Base-by-base conservation (phyloP, 2,329 filamentous ascomycete species). In the Byssochlamys sp. region DNA sequence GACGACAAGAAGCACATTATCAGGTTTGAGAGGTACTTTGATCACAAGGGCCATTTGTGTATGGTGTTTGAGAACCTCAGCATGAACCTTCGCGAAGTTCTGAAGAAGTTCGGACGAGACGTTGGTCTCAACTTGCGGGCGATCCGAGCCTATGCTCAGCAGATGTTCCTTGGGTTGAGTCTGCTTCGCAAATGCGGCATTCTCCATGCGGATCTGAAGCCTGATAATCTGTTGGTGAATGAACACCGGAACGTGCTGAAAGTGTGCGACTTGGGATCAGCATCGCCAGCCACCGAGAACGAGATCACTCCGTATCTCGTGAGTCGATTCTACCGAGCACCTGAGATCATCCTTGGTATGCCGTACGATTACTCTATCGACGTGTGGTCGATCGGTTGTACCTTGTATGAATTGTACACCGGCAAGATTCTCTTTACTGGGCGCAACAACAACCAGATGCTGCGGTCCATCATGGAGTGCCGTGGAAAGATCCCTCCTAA, bases 301-400 rank as follows among this genome's bases (percentile, higher is more conserved):
- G 90, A 96, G 67, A 88, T 95, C 61, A 96, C 91, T 0, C 91
- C 91, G 11, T 97, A 97, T 69, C 85, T 99, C 1, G 91, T 97
- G 69, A 96, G 91, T 77, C 87, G 95, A 57, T 99, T 97, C 75
- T 99, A 99, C 72, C 88, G 94, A 60, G 94, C 94, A 2, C 94
- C 95, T 1, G 94, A 99, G 76, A 90, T 99, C 69, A 96, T 99
- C 60, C 81, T 99, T 2, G 94, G 94, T n/a, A 91, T 96, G 78
- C 88, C 89, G 9, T 96, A 95, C 71, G 91, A 96, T 70, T 95
- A 92, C 70, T 87, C 88, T 6, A 90, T 97, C 63, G 94, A 99
- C 72, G 89, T 96, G 80, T 99, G 94, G 94, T 95, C 92, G 6
- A 90, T 97, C 63, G 95, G 94, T 39, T 99, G 94, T 75, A 99